Base-by-base conservation (phyloP, 306 rosid genomes). In the Quercus bicolor region DNA sequence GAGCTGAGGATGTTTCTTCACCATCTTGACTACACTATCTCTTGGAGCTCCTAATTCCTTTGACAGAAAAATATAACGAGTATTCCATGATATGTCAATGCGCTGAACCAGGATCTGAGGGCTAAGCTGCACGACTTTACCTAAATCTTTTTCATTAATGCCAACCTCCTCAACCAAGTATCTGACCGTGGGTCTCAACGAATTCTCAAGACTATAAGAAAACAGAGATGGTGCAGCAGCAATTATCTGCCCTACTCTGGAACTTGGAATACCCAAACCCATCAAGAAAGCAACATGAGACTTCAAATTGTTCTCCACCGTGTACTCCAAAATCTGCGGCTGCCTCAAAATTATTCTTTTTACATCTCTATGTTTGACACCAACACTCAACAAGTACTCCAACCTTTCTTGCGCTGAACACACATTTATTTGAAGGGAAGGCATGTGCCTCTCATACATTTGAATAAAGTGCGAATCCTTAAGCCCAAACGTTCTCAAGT, bases 81-180 rank as follows among this genome's bases (percentile, higher is more conserved):
- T 72, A 79, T 96, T 96, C 97, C 97, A 93, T 48, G 97, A 84
- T 76, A 89, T 73, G 75, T 93, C 98, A 75, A 96, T 93, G 53
- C 94, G 91, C 81, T 96, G 99, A 79, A 93, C 94, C 68, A 96
- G 89, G 57, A 96, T 89, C 80, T 93, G 99, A 28, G 99, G 99
- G 85, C 99, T 96, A 73, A 96, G 79, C 81, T 96, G 97, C 80
- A 96, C 91, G 52, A 96, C 99, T 88, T 96, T 96, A 68, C 93
- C 88, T 85, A 95, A 80, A 83, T 90, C 94, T 29, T 89, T 93
- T 88, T 93, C 98, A 85, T 93, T 86, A 81, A 95, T 95, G 78
- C 98, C 99, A 6, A 95, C 97, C 84, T 95, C 98, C 83, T 95
- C 98, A 74, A 95, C 83, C 82, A 95, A 86, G 89, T 95, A 95